Conservation (phyloP, 305 asterid species). For the Petunia hybrid region DNA sequence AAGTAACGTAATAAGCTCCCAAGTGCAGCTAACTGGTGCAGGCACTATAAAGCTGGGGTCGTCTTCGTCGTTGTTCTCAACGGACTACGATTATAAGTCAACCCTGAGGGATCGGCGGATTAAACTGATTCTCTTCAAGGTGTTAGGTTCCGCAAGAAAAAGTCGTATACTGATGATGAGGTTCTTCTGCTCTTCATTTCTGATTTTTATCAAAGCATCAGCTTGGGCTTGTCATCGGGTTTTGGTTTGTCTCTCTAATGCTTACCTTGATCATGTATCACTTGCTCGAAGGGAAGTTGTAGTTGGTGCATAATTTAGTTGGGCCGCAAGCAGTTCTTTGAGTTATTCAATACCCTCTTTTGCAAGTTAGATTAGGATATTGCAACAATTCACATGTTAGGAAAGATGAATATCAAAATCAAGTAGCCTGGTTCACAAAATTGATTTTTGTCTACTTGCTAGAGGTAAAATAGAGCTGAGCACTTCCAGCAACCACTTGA, state of each 20-base stretch:
- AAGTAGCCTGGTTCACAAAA: background rate
- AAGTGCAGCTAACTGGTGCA: slow-evolving; percentile 34
- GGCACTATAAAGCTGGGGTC: slow-evolving; percentile 41
- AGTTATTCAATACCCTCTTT: slow-evolving; percentile 23
- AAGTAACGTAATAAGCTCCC: slow-evolving; percentile 47
- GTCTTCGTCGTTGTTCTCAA: slow-evolving; percentile 29
- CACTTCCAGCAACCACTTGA: slow-evolving; percentile 19
- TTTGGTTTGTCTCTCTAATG: slow-evolving; percentile 53
- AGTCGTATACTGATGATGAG: slow-evolving; percentile 65
- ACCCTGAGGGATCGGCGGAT: slow-evolving; percentile 77
- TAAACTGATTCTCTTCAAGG: slow-evolving; percentile 70
- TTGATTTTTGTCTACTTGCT: background rate
- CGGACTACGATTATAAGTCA: slow-evolving; percentile 47
- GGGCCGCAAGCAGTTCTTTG: background rate
- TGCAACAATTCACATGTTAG: background rate
- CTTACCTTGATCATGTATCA: slow-evolving; percentile 51
- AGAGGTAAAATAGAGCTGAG: background rate
- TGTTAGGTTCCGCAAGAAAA: slow-evolving; percentile 67
- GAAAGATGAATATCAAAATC: background rate
- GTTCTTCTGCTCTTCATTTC: slow-evolving; percentile 64
- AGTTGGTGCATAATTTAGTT: slow-evolving; percentile 35
- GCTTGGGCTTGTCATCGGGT: slow-evolving; percentile 71
- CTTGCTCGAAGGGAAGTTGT: slow-evolving; percentile 55
- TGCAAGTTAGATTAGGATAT: slow-evolving; percentile 1
- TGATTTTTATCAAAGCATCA: slow-evolving; percentile 58